These are phyloP conservation scores for Trametes gibbosa DNA, from an alignment of 768 basidiomycete species.

Conservation along the genomic window DNA sequence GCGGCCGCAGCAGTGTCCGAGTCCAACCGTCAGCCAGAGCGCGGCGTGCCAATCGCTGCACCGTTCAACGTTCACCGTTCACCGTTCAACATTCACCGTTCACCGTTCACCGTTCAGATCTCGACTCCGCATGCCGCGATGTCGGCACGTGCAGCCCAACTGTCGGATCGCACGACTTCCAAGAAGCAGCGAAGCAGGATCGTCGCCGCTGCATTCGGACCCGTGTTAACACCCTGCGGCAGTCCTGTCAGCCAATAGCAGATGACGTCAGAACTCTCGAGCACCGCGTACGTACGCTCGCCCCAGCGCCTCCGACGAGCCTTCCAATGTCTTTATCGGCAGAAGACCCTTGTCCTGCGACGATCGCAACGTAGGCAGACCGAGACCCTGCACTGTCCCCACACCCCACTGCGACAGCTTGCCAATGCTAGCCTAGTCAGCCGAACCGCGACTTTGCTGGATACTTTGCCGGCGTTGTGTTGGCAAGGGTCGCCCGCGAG, in stretches of 20 bases:
- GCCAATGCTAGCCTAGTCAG: neutral
- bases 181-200: constrained; percentile 13
- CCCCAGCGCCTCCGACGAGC: no score
- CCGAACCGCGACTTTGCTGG: neutral
- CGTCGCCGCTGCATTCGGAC: constrained; percentile 16
- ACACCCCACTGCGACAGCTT: neutral
- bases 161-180: neutral
- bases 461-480: neutral
- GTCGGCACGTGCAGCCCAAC: neutral
- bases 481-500: no score
- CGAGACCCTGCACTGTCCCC: neutral
- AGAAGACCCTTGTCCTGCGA: neutral
- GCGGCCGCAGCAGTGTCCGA: neutral
- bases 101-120: no score
- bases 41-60: no score
- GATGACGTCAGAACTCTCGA: constrained; percentile 19
- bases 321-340: neutral
- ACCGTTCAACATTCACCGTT: no score
- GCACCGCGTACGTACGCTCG: no score
- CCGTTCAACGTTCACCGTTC: no score
- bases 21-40: no score
- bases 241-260: constrained; percentile 10
- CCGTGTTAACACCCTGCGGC: constrained; percentile 6
- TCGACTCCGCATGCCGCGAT: neutral
- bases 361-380: neutral